Base-by-base conservation (phyloP, 108 stramenopile genomes). In the Epipyxis sp. region DNA sequence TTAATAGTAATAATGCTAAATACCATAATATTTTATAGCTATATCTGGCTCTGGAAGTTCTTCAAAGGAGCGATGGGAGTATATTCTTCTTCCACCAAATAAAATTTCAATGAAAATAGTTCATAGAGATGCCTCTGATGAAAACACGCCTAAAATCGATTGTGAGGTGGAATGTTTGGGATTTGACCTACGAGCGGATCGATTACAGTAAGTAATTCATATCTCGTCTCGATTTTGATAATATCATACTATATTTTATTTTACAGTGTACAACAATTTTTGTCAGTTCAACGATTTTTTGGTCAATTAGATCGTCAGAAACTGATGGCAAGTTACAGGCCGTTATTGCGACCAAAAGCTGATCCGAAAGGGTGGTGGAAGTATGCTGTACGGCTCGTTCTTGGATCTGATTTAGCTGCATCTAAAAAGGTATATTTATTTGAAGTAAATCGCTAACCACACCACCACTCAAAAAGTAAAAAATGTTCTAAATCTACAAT, bases 321-420 rank as follows among this genome's bases (percentile, higher is more conserved):
- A 42, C 71, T 13, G 46, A 20, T 39, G 3, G 16, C 27, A 37
- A 29, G 10, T 10, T 74, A 54, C 34, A 37, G 71, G 40, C 71
- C 71, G 20, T 20, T 3, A 37, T 6, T 27, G 20, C 3, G 46
- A 42, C 32, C 71, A 16, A 29, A 16, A 13, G 44, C 16, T 30
- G 71, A 74, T 42, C 71, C 71, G 10, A 13, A 29, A 42, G 71
- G 41, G 16, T 74, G 71, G 71, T 74, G 71, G 71, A 37, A 25
- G 6, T 74, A 74, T 57, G 71, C 71, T 29, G 16, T 34, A 37
- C 10, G 3, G 37, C 6, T 74, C 10, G 34, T 74, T 6, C 40
- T 42, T 32, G 50, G 50, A 13, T 37, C 20, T 20, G 65, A 68
- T 20, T 37, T 37, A 37, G 40, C 16, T 68, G 20, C 40, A 37